Evolutionary conservation across 2,329 filamentous ascomycete species (phyloP), one percentile per base, ranked within the genome.

Genomic region (Didymella pinodella): DNA sequence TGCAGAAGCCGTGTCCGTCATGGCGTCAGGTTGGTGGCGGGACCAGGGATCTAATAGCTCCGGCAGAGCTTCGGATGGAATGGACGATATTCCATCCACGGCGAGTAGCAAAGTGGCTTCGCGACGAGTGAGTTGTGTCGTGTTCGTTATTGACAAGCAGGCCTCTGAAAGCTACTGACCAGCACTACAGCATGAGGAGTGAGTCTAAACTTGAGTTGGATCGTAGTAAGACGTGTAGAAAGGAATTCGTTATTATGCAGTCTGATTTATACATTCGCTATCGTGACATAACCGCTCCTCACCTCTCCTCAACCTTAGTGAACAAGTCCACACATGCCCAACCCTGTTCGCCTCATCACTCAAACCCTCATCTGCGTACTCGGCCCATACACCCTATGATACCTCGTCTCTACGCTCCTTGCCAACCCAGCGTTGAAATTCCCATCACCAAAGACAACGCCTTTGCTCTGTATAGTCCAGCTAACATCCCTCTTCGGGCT

Each of bases 381-480:
- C 48, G 58, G 53, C 16, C 58, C 58, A n/a, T 61, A 57, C 1
- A 61, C 58, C 1, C 53, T 48, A 40, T 61, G 58, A 43, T 57
- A 64, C 36, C 66, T 64, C 36, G 7, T 48, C 29, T 60, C 55
- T 16, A 48, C 56, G 28, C 59, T 48, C 8, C 57, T 48, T 20
- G 57, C 66, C 40, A 73, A 32, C 5, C 49, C 63, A 2, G 31
- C 56, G 40, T 57, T 57, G 28, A 75, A 74, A 10, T 54, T 50
- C 12, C 26, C 51, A 54, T 79, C 78, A 18, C 75, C 76, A 68
- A 80, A 80, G 7, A 80, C 57, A 2, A 76, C 71, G 2, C 73
- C 73, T 65, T 81, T 81, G 3, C 72, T 72, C 31, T 75, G 65
- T 28, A 80, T 36, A 2, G 74, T 78, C 79, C 79, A 81, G 26